phyloP scores from a whole-genome alignment of 2,329 filamentous ascomycete species.

The Diatrype stigma region DNA sequence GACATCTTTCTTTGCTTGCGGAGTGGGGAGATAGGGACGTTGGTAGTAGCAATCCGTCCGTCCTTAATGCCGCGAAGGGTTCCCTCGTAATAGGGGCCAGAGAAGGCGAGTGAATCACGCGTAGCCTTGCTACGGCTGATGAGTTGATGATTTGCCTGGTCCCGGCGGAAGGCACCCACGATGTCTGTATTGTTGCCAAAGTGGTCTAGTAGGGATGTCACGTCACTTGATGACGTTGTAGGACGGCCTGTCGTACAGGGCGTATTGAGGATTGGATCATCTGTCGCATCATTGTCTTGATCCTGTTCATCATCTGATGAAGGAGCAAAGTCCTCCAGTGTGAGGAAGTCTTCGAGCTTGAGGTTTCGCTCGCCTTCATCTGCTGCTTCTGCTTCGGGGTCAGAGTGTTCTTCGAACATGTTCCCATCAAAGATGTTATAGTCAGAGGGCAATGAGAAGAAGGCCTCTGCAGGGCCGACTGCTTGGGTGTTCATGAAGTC shows the following conservation, averaged over 20 bases:
- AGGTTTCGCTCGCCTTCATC: constrained; percentile 63
- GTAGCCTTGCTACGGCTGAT: constrained; percentile 58
- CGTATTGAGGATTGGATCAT: constrained; percentile 44
- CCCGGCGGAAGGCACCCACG: constrained; percentile 74
- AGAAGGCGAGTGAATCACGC: constrained; percentile 59
- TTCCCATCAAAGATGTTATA: constrained; percentile 39
- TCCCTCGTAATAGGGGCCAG: constrained; percentile 55
- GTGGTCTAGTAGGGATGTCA: constrained; percentile 57
- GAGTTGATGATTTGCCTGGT: constrained; percentile 59
- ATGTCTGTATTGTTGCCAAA: constrained; percentile 63
- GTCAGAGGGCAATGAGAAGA: constrained; percentile 65
- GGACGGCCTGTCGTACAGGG: constrained; percentile 40
- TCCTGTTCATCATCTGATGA: constrained; percentile 58
- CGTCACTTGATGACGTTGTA: constrained; percentile 44
- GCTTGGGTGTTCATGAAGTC: constrained; percentile 59
- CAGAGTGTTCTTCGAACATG: constrained; percentile 16
- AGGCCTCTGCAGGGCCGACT: constrained; percentile 71
- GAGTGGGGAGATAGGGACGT: constrained; percentile 64
- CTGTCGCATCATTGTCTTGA: constrained; percentile 38
- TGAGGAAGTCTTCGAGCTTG: constrained; percentile 69
- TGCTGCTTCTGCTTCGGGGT: constrained; percentile 53
- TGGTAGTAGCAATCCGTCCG: constrained; percentile 62
- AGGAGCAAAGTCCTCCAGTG: constrained; percentile 56
- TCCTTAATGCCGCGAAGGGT: constrained; percentile 60
- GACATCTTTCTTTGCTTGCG: constrained; percentile 53